A percentile compares a stretch with the other conserved stretches of the same genome.
These are phyloP conservation scores for Solanum hybrid DNA, from an alignment of 305 asterid species.

Conservation along the genomic window DNA sequence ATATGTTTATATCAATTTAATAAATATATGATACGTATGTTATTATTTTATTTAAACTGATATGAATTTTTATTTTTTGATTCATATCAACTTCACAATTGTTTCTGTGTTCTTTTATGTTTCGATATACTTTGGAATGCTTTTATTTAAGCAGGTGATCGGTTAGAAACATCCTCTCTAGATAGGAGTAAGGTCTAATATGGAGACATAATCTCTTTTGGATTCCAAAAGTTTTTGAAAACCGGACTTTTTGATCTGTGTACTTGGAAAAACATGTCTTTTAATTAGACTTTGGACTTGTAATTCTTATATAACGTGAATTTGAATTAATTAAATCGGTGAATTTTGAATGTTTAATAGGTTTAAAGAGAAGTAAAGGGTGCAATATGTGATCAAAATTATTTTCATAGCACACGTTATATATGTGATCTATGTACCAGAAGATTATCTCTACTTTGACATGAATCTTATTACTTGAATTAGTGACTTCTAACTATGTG, in stretches of 20 bases:
- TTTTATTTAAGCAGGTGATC: neutral
- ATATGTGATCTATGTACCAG: no score
- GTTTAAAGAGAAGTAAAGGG: neutral
- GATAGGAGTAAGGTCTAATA: no score
- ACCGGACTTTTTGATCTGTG: no score
- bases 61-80: neutral
- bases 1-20: neutral
- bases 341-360: accelerated
- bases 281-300: no score
- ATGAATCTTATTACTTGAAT: neutral
- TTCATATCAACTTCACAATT: neutral
- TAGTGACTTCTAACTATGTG: neutral
- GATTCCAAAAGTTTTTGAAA: no score
- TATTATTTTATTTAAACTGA: neutral
- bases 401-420: neutral
- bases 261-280: neutral
- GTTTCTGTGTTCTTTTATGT: no score
- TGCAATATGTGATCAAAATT: neutral
- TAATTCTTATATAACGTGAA: neutral
- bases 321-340: accelerated
- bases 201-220: no score
- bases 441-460: neutral
- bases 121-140: neutral
- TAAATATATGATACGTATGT: neutral
- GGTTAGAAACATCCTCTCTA: no score